These are phyloP conservation scores for Phytomonas sp. DNA, from an alignment of 208 protist genomes.

Conservation along the genomic window DNA sequence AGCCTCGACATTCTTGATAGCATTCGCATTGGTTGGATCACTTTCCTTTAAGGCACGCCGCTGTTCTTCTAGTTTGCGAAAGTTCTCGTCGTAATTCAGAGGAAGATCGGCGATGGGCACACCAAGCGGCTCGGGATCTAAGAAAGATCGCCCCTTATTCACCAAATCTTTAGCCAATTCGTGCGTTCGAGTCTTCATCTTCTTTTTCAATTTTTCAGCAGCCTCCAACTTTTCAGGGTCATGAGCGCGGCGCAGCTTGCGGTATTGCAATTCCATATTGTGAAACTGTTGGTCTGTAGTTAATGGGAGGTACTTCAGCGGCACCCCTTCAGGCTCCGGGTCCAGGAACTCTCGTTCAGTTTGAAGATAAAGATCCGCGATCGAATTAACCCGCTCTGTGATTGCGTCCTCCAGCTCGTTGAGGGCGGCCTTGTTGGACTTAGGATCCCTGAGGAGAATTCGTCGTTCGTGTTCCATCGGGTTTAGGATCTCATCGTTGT, in stretches of 20 bases:
- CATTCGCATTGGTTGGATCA: slow-evolving; percentile 5
- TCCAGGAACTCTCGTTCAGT: slow-evolving; percentile 60
- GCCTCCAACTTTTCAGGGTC: slow-evolving; percentile 2
- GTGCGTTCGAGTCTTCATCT: slow-evolving; percentile 49
- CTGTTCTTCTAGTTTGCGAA: slow-evolving; percentile 60
- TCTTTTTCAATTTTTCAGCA: slow-evolving; percentile 33
- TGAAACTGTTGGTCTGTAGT: slow-evolving; percentile 50
- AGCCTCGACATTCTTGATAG: slow-evolving; percentile 22
- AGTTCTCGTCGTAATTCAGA: slow-evolving; percentile 52
- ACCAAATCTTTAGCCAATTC: slow-evolving; percentile 50
- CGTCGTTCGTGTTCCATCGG: slow-evolving; percentile 59
- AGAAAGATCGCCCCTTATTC: slow-evolving; percentile 48
- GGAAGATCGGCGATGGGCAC: slow-evolving; percentile 72
- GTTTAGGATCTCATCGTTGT: slow-evolving; percentile 47
- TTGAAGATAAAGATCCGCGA: slow-evolving; percentile 43
- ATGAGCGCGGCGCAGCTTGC: slow-evolving; percentile 14
- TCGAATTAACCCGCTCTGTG: slow-evolving; percentile 39
- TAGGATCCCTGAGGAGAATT: slow-evolving; percentile 30
- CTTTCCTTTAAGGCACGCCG: slow-evolving; percentile 20
- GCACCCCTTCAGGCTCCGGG: slow-evolving; percentile 58
- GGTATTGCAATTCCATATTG: slow-evolving; percentile 37
- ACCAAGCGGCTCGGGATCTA: slow-evolving; percentile 78
- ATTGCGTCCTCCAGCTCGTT: slow-evolving; percentile 48
- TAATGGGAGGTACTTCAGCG: slow-evolving; percentile 50
- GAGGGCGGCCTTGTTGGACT: slow-evolving; percentile 22